Evolutionary conservation across 2,329 filamentous ascomycete species (phyloP).

Genomic region (Diaporthe destruens): DNA sequence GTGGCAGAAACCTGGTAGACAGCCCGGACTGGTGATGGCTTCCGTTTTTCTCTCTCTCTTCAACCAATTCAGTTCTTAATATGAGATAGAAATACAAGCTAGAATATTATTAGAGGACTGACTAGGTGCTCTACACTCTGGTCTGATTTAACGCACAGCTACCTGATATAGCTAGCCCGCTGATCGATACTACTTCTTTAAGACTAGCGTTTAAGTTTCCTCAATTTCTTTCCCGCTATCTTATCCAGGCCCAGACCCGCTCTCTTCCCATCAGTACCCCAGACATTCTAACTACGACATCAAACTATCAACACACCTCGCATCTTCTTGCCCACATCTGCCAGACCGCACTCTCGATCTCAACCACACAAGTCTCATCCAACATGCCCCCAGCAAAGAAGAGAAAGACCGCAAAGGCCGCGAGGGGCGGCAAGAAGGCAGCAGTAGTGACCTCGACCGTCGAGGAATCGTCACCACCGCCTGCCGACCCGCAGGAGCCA

Average conservation of each 20-base stretch:
- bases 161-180: too few relatives aligned
- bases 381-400: slow-evolving; percentile 50
- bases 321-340: not conserved
- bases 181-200: too few relatives aligned
- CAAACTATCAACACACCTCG: slow-evolving; percentile 8
- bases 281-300: not conserved
- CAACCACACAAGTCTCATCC: slow-evolving; percentile 5
- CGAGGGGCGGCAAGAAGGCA: slow-evolving; percentile 34
- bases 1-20: not conserved
- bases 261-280: too few relatives aligned
- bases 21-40: not conserved
- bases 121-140: too few relatives aligned
- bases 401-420: slow-evolving; percentile 47
- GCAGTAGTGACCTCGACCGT: slow-evolving; percentile 36
- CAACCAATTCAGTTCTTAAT: too few relatives aligned
- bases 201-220: too few relatives aligned
- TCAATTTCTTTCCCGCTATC: too few relatives aligned
- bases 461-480: slow-evolving; percentile 39
- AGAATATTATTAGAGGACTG: too few relatives aligned
- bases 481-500: slow-evolving; percentile 28
- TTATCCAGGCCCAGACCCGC: too few relatives aligned
- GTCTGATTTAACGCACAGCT: too few relatives aligned
- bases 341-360: slow-evolving; percentile 1
- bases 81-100: too few relatives aligned
- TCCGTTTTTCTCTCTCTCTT: too few relatives aligned